Percentiles rank a stretch among this genome's conserved stretches.
phyloP scores from a whole-genome alignment of 805 yeast species.

The Zygosaccharomyces rouxii region DNA sequence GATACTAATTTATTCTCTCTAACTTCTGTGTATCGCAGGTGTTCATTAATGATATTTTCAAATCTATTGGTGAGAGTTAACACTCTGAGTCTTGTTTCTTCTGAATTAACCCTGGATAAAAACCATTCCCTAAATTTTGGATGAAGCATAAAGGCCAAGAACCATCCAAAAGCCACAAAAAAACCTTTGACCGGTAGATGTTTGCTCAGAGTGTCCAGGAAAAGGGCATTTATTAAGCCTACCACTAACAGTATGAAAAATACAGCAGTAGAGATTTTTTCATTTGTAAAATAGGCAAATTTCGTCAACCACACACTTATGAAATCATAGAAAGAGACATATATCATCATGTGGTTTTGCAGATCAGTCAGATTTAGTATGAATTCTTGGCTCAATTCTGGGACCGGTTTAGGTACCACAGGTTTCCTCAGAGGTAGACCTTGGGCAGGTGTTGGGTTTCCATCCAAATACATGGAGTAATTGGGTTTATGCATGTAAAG shows the following conservation, averaged over 20 bases:
- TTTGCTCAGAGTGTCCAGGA: slow-evolving; percentile 27
- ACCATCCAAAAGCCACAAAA: slow-evolving; percentile 48
- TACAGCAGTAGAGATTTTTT: slow-evolving; percentile 50
- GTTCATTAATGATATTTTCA: slow-evolving; percentile 42
- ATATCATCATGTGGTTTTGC: slow-evolving; percentile 72
- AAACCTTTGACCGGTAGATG: slow-evolving; percentile 38
- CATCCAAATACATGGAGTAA: slow-evolving; percentile 27
- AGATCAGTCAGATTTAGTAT: slow-evolving; percentile 73
- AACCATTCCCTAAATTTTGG: slow-evolving; percentile 49
- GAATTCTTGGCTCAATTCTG: slow-evolving; percentile 76
- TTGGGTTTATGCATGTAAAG: slow-evolving; percentile 61
- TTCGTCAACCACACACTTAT: slow-evolving; percentile 45
- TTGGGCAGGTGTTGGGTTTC: slow-evolving; percentile 44
- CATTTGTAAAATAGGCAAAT: slow-evolving; percentile 62
- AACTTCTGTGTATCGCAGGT: slow-evolving; percentile 39
- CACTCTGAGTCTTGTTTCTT: slow-evolving; percentile 55
- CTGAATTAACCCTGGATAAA: slow-evolving; percentile 50
- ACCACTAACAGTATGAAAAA: slow-evolving; percentile 40
- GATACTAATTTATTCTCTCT: slow-evolving; percentile 51
- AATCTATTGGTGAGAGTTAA: slow-evolving; percentile 46
- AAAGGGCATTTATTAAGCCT: slow-evolving; percentile 31
- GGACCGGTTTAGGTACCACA: slow-evolving; percentile 62
- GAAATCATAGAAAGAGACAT: slow-evolving; percentile 59
- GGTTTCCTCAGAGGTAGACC: slow-evolving; percentile 49
- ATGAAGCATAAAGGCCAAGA: slow-evolving; percentile 41